phyloP scores from a whole-genome alignment of 2,329 filamentous ascomycete species.

The Plenodomus lindquistii region DNA sequence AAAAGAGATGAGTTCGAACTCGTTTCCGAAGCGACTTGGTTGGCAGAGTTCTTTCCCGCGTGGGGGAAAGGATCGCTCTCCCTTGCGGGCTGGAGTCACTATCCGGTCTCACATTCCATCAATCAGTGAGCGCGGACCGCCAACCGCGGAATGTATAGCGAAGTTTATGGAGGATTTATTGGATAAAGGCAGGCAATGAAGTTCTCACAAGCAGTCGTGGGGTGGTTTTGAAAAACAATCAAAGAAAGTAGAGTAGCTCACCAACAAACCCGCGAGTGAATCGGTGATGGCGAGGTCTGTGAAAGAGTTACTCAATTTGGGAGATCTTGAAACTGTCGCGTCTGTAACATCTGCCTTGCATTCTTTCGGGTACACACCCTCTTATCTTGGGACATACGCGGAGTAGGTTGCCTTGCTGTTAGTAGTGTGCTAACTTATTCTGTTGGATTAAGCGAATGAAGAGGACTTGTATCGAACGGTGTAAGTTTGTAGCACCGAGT shows the following conservation, averaged over 20 bases:
- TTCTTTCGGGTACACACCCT: conserved; percentile 35
- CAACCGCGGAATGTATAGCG: conserved; percentile 1
- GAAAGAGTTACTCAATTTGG: conserved; percentile 14
- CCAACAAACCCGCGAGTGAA: conserved; percentile 1
- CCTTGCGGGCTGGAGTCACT: conserved; percentile 36
- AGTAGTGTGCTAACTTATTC: conserved; percentile 14
- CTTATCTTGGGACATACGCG: conserved; percentile 21
- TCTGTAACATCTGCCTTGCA: conserved; percentile 37
- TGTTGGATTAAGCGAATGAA: conserved; percentile 18
- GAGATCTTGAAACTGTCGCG: conserved; percentile 4
- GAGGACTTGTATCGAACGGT: neutral
- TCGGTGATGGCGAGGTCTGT: conserved; percentile 9
- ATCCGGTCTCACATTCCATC: conserved; percentile 33
- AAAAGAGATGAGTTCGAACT: conserved; percentile 10
- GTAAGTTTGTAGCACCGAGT: conserved; percentile 6
- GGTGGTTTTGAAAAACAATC: neutral
- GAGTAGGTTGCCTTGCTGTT: conserved; percentile 22
- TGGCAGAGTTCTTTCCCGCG: conserved; percentile 16
- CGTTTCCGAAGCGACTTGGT: conserved; percentile 26
- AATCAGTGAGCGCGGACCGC: conserved; percentile 6
- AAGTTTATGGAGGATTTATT: neutral
- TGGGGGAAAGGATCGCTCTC: conserved; percentile 24
- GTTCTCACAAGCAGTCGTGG: neutral
- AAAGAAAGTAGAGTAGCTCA: neutral
- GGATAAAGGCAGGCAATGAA: neutral